These are phyloP conservation scores for Dothidotthia symphoricarpi DNA, from an alignment of 2,329 filamentous ascomycete species.

Conservation along the genomic window DNA sequence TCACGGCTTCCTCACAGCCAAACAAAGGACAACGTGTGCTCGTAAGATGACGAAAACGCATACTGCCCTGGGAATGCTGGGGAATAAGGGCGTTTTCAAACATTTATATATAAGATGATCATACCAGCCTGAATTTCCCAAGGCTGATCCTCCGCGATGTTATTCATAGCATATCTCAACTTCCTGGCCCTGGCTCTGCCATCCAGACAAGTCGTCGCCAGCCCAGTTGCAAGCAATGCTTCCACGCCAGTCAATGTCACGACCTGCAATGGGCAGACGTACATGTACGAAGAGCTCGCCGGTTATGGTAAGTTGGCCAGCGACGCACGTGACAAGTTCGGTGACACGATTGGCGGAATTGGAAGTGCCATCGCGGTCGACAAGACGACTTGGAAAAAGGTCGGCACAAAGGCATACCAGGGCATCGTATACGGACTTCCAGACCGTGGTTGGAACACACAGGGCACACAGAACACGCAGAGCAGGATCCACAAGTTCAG, in stretches of 20 bases:
- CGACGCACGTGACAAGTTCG: slow-evolving; percentile 63
- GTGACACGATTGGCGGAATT: slow-evolving; percentile 67
- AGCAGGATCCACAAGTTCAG: slow-evolving; percentile 67
- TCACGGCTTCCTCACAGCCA: slow-evolving; percentile 4
- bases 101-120: too few species aligned
- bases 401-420: slow-evolving; percentile 51
- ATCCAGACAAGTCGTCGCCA: slow-evolving; percentile 15
- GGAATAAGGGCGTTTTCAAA: too few species aligned
- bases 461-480: slow-evolving; percentile 66
- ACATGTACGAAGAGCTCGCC: slow-evolving; percentile 65
- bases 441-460: slow-evolving; percentile 71
- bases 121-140: too few species aligned
- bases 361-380: slow-evolving; percentile 67
- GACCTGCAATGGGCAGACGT: slow-evolving; percentile 60
- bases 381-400: slow-evolving; percentile 55
- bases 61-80: not conserved
- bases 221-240: slow-evolving; percentile 7
- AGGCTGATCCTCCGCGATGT: slow-evolving; percentile 23
- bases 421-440: slow-evolving; percentile 64
- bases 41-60: not conserved
- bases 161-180: slow-evolving; percentile 13
- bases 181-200: slow-evolving; percentile 18
- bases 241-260: slow-evolving; percentile 31
- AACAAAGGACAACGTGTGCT: slow-evolving; percentile 18
- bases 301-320: slow-evolving; percentile 63